Evolutionary conservation across 768 basidiomycete genomes (phyloP).

Genomic region (Mrakia gelida): DNA sequence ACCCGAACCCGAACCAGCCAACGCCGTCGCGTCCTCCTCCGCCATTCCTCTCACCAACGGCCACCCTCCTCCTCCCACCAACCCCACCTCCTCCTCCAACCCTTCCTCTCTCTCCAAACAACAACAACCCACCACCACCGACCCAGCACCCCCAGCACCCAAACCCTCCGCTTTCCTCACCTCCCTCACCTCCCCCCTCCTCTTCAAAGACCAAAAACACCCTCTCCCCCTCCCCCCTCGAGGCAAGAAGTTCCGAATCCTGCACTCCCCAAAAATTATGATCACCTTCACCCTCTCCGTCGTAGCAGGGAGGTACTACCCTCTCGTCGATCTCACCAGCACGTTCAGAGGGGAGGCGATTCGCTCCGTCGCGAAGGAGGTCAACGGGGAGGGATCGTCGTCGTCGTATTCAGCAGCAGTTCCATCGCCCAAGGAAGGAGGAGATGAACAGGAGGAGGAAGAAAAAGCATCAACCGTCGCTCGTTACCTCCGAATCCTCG

Average conservation of each 20-base stretch:
- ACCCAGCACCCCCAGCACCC: not conserved
- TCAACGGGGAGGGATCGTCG: not conserved
- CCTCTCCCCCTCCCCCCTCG: not conserved
- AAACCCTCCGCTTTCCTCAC: not conserved
- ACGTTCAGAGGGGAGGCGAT: not conserved
- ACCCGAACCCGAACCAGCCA: not conserved
- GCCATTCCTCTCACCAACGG: not conserved
- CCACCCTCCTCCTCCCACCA: not conserved
- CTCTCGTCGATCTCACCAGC: not conserved
- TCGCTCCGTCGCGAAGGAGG: not conserved
- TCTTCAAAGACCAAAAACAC: not conserved
- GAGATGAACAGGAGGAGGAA: too few relatives aligned
- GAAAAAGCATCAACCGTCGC: not conserved
- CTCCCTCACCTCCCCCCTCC: not conserved
- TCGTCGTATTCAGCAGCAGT: too few relatives aligned
- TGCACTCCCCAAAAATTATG: not conserved
- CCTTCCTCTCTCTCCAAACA: not conserved
- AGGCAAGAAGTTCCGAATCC: not conserved
- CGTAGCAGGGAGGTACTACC: not conserved
- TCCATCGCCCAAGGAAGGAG: too few relatives aligned
- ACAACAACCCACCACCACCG: too few relatives aligned
- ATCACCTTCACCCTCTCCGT: not conserved
- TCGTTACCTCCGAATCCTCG: not conserved
- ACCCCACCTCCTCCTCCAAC: not conserved
- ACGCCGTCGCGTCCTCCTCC: not conserved